phyloP scores from a whole-genome alignment of 345 rosid genomes.

The Moricandia moricandioides region DNA sequence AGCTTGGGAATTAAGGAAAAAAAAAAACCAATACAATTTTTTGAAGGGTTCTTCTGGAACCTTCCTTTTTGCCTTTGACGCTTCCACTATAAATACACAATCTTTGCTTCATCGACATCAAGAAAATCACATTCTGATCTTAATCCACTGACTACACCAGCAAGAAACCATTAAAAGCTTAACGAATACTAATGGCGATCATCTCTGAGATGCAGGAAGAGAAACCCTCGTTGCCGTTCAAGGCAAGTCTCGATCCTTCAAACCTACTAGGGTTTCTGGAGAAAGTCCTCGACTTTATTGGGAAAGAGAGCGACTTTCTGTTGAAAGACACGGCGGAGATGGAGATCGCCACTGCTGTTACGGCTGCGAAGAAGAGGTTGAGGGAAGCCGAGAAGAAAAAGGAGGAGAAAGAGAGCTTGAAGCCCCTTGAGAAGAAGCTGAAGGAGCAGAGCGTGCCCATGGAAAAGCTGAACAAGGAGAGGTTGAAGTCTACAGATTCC shows the following conservation, averaged over 20 bases:
- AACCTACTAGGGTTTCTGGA: constrained; percentile 63
- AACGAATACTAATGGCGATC: constrained; percentile 52
- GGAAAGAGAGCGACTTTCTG: constrained; percentile 62
- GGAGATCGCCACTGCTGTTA: constrained; percentile 52
- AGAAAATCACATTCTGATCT: neutral
- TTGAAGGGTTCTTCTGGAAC: neutral
- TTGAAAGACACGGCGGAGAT: constrained; percentile 53
- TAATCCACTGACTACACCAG: neutral
- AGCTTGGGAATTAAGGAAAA: neutral
- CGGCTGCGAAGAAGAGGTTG: constrained; percentile 40
- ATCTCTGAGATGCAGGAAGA: constrained; percentile 49
- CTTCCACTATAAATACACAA: constrained; percentile 11
- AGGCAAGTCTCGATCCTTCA: constrained; percentile 58
- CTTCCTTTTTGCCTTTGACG: neutral
- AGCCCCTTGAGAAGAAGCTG: constrained; percentile 22
- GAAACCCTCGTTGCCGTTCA: constrained; percentile 38
- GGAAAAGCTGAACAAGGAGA: neutral
- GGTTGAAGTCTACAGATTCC: neutral
- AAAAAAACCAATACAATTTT: neutral
- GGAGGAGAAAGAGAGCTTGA: constrained; percentile 23
- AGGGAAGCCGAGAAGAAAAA: constrained; percentile 34
- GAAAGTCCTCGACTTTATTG: constrained; percentile 63
- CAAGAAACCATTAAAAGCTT: neutral
- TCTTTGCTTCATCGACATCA: neutral
- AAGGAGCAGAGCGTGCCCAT: constrained; percentile 21